A percentile compares a stretch with the other conserved stretches of the same genome.
Conservation (phyloP, 2,329 filamentous ascomycete species). For the Penicillium italicum region DNA sequence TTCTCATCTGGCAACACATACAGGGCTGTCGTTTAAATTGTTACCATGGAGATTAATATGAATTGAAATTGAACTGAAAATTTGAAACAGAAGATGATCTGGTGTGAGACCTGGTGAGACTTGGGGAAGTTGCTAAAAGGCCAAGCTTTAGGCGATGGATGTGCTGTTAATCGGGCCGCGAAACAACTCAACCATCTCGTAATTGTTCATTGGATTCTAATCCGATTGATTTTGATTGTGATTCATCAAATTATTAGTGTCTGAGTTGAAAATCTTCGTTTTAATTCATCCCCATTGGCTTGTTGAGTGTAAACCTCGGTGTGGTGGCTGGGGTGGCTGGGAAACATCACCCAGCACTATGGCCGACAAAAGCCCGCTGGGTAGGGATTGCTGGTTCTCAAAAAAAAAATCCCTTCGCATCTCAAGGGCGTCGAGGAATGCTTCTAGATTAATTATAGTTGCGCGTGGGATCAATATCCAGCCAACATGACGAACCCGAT, state of each 20-base stretch:
- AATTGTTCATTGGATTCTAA: conserved; percentile 6
- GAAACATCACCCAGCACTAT: conserved; percentile 16
- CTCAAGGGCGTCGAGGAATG: conserved; percentile 19
- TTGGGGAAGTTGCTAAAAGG: background rate
- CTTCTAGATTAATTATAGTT: conserved; percentile 19
- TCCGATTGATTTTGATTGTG: conserved; percentile 2
- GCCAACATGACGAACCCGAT: conserved; percentile 19
- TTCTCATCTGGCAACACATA: background rate
- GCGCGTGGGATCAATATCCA: conserved; percentile 16
- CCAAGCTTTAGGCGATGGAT: conserved; percentile 9
- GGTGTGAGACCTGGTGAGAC: background rate
- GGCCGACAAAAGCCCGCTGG: conserved; percentile 22
- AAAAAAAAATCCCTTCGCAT: conserved; percentile 12
- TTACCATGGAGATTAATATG: background rate
- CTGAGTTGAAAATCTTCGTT: conserved; percentile 15
- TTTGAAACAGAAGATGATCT: background rate
- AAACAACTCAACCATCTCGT: conserved; percentile 10
- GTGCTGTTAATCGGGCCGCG: conserved; percentile 4
- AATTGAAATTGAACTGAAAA: background rate
- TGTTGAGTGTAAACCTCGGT: conserved; percentile 4
- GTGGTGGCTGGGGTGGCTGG: conserved; percentile 29
- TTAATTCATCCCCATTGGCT: conserved; percentile 20
- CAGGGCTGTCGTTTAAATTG: background rate
- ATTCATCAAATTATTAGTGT: conserved; percentile 12
- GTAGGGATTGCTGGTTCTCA: conserved; percentile 9